Base-by-base conservation (phyloP, 805 yeast genomes). In the Priceomyces fermenticarens region DNA sequence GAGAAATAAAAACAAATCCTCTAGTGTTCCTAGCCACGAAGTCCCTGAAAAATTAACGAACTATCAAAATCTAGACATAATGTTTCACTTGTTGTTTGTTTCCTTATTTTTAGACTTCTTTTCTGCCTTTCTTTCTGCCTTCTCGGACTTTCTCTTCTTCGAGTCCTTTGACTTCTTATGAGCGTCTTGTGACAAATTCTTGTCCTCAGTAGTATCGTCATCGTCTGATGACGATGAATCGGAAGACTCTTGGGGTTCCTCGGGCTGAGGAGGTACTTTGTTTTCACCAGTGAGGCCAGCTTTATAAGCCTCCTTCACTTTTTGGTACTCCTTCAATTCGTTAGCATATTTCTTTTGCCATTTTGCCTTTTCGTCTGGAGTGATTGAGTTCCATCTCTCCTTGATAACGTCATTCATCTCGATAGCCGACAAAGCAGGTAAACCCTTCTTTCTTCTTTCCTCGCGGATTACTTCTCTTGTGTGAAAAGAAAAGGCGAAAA, bases 401-500 rank as follows among this genome's bases (percentile, higher is more conserved):
- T 93, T 81, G 50, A 89, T 83, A 53, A 81, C 82, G 54, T 79
- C 83, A 30, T 93, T 85, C 63, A 89, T 75, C 54, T 88, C 96
- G 14, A 81, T 77, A 31, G 88, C 85, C 9, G 83, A 73, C 48
- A 85, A 72, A 9, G 87, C 78, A 11, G 84, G 77, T 52, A 74
- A 70, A 27, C 85, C 67, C 36, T 73, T 68, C 29, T 65, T 65
- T 41, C 68, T 74, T 56, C 95, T 77, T 47, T 85, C 89, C 40
- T 77, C 82, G 42, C 83, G 79, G 47, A 90, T 74, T 30, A 74
- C 68, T 46, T 83, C 85, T 55, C 96, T 81, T 49, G 81, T 77
- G 49, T 79, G 81, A 49, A 85, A 82, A 39, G 88, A 81, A 64
- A 81, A 91, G 32, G 73, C 72, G 62, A 91, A 86, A 69, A 81